Evolutionary conservation across 148 eudicot genomes (phyloP).

Genomic region (Silene uniflora): DNA sequence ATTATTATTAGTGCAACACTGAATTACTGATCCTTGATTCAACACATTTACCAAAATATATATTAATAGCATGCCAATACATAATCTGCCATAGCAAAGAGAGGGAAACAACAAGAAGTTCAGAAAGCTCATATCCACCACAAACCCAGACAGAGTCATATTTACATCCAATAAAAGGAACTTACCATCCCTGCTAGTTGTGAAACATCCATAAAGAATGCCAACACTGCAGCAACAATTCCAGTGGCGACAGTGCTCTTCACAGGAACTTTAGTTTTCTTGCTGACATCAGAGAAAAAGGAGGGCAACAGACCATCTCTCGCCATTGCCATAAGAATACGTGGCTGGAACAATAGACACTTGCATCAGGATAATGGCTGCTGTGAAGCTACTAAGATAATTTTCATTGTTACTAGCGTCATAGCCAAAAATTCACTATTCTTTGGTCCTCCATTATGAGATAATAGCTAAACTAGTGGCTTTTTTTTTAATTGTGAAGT

Average conservation of each 20-base stretch:
- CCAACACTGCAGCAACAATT: slow-evolving; percentile 57
- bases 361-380: not conserved
- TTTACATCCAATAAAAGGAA: not conserved
- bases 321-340: slow-evolving; percentile 96
- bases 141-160: not conserved
- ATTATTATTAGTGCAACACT: too few species aligned
- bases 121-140: not conserved
- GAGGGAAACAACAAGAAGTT: not conserved
- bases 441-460: too few species aligned
- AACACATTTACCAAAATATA: not conserved
- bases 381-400: too few species aligned
- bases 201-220: slow-evolving; percentile 84
- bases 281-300: slow-evolving; percentile 83
- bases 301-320: slow-evolving; percentile 94
- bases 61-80: not conserved
- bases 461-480: too few species aligned
- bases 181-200: slow-evolving; percentile 91
- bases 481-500: too few species aligned
- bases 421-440: too few species aligned
- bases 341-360: slow-evolving; percentile 54
- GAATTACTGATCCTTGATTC: not conserved
- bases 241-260: slow-evolving; percentile 78
- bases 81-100: not conserved
- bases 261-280: slow-evolving; percentile 71
- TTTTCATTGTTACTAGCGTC: too few species aligned